Conservation (phyloP, 805 yeast genomes). For the Cyberlindnera misumaiensis region DNA sequence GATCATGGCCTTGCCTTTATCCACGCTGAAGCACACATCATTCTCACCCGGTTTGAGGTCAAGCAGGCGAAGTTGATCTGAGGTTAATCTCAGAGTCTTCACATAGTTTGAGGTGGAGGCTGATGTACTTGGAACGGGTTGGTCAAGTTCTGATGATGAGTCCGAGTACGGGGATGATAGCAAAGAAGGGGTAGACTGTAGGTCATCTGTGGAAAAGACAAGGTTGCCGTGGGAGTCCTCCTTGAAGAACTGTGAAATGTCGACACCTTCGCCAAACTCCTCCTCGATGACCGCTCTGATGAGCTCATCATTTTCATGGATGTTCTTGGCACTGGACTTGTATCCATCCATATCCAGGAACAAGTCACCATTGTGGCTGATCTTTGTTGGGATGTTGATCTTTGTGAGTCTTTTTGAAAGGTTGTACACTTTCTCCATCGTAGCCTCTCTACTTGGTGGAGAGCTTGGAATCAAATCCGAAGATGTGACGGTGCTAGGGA, state of each 20-base stretch:
- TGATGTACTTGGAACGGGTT: conserved; percentile 3
- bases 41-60: conserved; percentile 75
- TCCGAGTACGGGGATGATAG: conserved; percentile 1
- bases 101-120: conserved; percentile 42
- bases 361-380: conserved; percentile 85
- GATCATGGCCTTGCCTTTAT: conserved; percentile 74
- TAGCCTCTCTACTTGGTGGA: conserved; percentile 29
- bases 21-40: conserved; percentile 69
- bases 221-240: conserved; percentile 66
- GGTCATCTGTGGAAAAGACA: conserved; percentile 34
- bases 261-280: conserved; percentile 56
- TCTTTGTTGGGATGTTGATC: conserved; percentile 78
- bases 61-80: conserved; percentile 76
- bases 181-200: conserved; percentile 4
- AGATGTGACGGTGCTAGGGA: neutral
- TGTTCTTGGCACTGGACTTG: conserved; percentile 75
- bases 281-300: conserved; percentile 68
- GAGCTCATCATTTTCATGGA: conserved; percentile 68
- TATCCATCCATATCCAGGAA: conserved; percentile 94
- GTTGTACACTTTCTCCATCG: conserved; percentile 53
- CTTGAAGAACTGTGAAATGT: conserved; percentile 37
- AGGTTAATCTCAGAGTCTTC: conserved; percentile 83
- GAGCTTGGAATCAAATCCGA: neutral
- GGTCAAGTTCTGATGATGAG: conserved; percentile 3
- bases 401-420: conserved; percentile 58